phyloP scores from a whole-genome alignment of 1,284 basidiomycete species.

The Cutaneotrichosporon sp. region DNA sequence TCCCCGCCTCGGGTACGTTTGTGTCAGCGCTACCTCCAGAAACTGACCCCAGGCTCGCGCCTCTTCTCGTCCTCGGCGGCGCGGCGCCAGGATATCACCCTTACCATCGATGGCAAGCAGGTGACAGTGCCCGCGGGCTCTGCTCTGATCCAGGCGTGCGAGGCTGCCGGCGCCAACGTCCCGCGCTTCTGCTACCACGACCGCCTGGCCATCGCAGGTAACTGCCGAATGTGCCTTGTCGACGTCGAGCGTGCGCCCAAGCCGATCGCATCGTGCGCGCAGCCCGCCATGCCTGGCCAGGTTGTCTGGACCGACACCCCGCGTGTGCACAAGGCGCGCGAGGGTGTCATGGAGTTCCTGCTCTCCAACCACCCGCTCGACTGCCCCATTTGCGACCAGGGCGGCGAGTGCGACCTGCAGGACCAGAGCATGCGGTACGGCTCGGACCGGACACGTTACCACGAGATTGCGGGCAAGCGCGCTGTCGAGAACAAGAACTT shows the following conservation, averaged over 20 bases:
- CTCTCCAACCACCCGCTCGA: constrained; percentile 96
- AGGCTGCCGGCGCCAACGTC: constrained; percentile 32
- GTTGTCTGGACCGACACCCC: constrained; percentile 96
- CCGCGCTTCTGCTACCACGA: constrained; percentile 50
- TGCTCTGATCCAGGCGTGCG: constrained; percentile 93
- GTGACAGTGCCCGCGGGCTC: constrained; percentile 89
- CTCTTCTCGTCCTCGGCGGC: constrained; percentile 40
- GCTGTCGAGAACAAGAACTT: constrained; percentile 98
- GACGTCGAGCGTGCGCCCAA: constrained; percentile 88
- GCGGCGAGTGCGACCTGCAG: constrained; percentile 97
- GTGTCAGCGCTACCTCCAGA: not conserved
- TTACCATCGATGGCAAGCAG: constrained; percentile 89
- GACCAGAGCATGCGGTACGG: constrained; percentile 99
- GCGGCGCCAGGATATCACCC: constrained; percentile 71
- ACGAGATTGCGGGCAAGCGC: constrained; percentile 96
- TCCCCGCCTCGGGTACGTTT: not conserved
- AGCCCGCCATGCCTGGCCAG: constrained; percentile 95
- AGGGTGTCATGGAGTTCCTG: constrained; percentile 98
- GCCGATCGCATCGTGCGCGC: constrained; percentile 74
- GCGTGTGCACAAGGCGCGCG: constrained; percentile 82
- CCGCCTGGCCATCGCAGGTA: constrained; percentile 81
- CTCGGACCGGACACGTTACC: constrained; percentile 93
- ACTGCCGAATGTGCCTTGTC: constrained; percentile 97
- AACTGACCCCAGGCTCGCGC: constrained; percentile 26
- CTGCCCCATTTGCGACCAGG: constrained; percentile 97